These are phyloP conservation scores for Paramecium bursaria DNA, from an alignment of 73 alveolate species.

Conservation along the genomic window DNA sequence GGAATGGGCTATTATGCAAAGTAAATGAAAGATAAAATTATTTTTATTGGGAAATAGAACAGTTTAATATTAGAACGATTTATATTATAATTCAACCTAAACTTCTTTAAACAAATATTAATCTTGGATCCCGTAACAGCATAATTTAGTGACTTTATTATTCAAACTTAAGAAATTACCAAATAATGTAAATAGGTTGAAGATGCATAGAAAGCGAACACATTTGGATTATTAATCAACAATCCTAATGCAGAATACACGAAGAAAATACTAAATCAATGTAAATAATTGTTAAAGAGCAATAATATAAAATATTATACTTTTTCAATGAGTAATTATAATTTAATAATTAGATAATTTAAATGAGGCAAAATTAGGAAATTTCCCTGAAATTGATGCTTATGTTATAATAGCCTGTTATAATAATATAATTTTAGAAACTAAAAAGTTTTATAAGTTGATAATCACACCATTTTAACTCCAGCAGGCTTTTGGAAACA, in stretches of 20 bases:
- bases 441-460: constrained; percentile 58
- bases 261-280: constrained; percentile 2
- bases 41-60: constrained; percentile 38
- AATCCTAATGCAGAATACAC: constrained; percentile 62
- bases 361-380: constrained; percentile 60
- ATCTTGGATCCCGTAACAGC: constrained; percentile 48
- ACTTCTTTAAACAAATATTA: neutral
- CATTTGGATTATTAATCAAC: constrained; percentile 62
- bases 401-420: constrained; percentile 57
- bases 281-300: constrained; percentile 22
- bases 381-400: constrained; percentile 71
- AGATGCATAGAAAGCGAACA: constrained; percentile 42
- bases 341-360: constrained; percentile 7
- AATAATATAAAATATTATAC: constrained; percentile 47
- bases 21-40: neutral
- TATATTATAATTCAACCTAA: constrained; percentile 21
- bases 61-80: constrained; percentile 44
- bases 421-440: constrained; percentile 57
- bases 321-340: constrained; percentile 58
- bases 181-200: constrained; percentile 56
- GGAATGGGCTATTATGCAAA: constrained; percentile 34
- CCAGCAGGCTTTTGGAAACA: constrained; percentile 49
- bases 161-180: too few species aligned
- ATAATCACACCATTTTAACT: constrained; percentile 68
- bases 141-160: too few species aligned